These are phyloP conservation scores for Citrullus mucosospermus DNA, from an alignment of 306 rosid species.

Conservation along the genomic window DNA sequence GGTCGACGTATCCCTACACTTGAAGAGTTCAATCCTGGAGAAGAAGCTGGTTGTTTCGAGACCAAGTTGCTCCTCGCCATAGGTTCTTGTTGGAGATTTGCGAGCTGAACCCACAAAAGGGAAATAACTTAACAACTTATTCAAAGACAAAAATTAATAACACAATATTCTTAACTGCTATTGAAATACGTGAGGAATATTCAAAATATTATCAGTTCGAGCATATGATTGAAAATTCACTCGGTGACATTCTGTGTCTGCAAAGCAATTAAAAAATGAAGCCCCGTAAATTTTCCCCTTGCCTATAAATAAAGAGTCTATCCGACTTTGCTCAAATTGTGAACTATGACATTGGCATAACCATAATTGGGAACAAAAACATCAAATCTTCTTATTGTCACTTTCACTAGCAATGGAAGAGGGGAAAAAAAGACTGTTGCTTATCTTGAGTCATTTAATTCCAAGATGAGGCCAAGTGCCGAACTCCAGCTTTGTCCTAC, in stretches of 20 bases:
- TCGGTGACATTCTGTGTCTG: not conserved
- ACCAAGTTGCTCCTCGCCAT: constrained; percentile 40
- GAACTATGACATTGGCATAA: not conserved
- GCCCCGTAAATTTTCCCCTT: not conserved
- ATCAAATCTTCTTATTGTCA: not conserved
- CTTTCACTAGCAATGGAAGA: not conserved
- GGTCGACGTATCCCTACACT: constrained; percentile 62
- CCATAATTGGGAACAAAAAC: not conserved
- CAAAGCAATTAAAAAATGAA: not conserved
- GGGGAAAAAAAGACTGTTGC: not conserved
- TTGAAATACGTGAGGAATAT: not conserved
- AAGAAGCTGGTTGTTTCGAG: constrained; percentile 51
- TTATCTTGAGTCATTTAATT: not conserved
- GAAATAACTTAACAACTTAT: constrained; percentile 14
- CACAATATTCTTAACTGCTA: not conserved
- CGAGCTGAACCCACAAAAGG: constrained; percentile 46
- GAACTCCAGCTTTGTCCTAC: not conserved
- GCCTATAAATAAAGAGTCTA: not conserved
- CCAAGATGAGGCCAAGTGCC: not conserved
- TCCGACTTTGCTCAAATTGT: not conserved
- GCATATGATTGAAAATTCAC: not conserved
- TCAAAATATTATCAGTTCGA: not conserved
- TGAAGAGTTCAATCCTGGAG: constrained; percentile 66
- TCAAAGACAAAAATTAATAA: constrained; percentile 8
- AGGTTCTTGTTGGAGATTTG: constrained; percentile 62